These are phyloP conservation scores for Fusarium sterilihyphosum DNA, from an alignment of 2,329 filamentous ascomycete genomes.

Conservation along the genomic window DNA sequence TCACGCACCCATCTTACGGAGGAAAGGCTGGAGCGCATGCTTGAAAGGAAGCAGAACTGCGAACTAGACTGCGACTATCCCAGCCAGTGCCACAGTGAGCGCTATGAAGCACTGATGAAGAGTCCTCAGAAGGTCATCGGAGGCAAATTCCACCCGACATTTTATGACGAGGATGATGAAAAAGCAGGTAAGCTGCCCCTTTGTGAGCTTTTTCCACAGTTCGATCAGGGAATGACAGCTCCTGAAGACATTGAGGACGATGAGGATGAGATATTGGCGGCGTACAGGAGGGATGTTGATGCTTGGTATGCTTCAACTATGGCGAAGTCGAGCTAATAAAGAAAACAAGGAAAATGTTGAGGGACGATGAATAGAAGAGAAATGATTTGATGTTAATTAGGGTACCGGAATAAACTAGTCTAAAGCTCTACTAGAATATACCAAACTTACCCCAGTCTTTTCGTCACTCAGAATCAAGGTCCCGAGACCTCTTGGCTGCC, in stretches of 20 bases:
- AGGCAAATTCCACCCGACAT: background rate
- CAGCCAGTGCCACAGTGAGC: constrained; percentile 31
- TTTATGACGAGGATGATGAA: background rate
- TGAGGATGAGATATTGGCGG: constrained; percentile 4
- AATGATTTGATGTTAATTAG: background rate
- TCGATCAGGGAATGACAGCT: background rate
- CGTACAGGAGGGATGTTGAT: constrained; percentile 7
- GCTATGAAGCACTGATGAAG: background rate
- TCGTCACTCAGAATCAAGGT: background rate
- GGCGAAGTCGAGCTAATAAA: background rate
- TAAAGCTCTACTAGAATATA: background rate
- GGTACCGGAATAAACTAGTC: background rate
- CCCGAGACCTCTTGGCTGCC: background rate
- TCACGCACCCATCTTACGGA: background rate
- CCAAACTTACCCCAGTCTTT: background rate
- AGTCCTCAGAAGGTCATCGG: background rate
- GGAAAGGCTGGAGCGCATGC: constrained; percentile 3
- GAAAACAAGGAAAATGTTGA: background rate
- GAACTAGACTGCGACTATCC: constrained; percentile 39
- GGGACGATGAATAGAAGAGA: background rate
- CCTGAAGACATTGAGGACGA: background rate
- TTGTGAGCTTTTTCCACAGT: constrained; percentile 13
- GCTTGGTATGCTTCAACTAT: background rate
- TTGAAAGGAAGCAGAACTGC: constrained; percentile 25
- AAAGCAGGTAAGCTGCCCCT: background rate